Base-by-base conservation (phyloP, 352 stramenopile species). In the Phytophthora chlamydospora region DNA sequence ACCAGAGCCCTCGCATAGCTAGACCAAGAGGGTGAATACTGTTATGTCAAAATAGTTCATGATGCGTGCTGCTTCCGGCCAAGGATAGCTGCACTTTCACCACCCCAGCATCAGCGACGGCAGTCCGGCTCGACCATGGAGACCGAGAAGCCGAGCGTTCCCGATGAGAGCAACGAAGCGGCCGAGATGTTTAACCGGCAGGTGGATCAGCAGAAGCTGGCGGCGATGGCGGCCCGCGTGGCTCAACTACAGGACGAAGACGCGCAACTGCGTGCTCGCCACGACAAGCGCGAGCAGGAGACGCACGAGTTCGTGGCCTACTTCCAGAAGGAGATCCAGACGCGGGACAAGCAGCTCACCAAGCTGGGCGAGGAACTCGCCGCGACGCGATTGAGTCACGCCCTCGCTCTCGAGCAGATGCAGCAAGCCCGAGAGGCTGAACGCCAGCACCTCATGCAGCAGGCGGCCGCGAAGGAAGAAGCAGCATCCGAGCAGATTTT, bases 261-360 rank as follows among this genome's bases (percentile, higher is more conserved):
- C 60, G 86, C 94, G 43, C 73, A 66, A 5, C 56, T 97, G 17
- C 81, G 87, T 39, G 76, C 76, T 10, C 74, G 88, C 8, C 88
- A 97, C 42, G 79, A 87, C 33, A 97, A 96, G 73, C 80, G 79
- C 19, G 90, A 98, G 61, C 92, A 96, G 62, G 91, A 98, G 68
- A 98, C 90, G 10, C 89, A 97, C 65, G 93, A 98, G 71, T 97
- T 98, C 40, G 91, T 98, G 19, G 81, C 88, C 6, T 98, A 98
- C 71, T 98, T 98, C 65, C 91, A 98, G 60, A 85, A 91, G 48
- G 86, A 98, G 65, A 90, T 98, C 47, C 88, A 97, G 50, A 84
- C 79, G 14, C 78, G 85, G 27, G 85, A 93, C 67, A 88, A 83
- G 57, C 77, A 88, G 50, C 72, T 89, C 46, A 78, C 76, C 10